Conservation (phyloP, 2,329 filamentous ascomycete species). For the Penicillium sp. region DNA sequence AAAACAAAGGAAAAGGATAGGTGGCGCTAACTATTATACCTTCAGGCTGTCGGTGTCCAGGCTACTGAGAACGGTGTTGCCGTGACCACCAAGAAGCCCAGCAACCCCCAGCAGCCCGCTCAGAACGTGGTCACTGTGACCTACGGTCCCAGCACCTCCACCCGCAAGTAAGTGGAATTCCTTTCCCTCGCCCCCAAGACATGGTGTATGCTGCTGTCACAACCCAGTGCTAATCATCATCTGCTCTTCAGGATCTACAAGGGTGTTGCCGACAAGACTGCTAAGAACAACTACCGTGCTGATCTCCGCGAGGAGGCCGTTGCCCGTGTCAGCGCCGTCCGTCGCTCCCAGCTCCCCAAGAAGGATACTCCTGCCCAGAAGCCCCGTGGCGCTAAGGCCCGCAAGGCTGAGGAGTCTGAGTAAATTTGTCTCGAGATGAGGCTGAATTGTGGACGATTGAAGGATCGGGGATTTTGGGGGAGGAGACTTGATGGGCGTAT, state of each 20-base stretch:
- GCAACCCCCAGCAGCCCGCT: constrained; percentile 70
- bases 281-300: constrained; percentile 80
- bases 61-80: constrained; percentile 73
- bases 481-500: constrained; percentile 8
- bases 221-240: constrained; percentile 4
- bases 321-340: constrained; percentile 81
- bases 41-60: constrained; percentile 77
- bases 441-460: constrained; percentile 5
- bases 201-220: neutral
- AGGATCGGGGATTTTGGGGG: neutral
- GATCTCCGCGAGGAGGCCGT: constrained; percentile 77
- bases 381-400: constrained; percentile 73
- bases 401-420: constrained; percentile 57
- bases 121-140: constrained; percentile 62
- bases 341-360: constrained; percentile 71
- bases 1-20: no score
- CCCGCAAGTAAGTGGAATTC: constrained; percentile 66
- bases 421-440: constrained; percentile 24
- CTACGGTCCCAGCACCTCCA: constrained; percentile 70
- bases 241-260: constrained; percentile 70
- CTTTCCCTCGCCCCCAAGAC: neutral
- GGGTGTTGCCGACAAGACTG: constrained; percentile 75
- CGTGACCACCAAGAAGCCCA: constrained; percentile 80
- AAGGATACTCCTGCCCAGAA: constrained; percentile 74
- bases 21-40: neutral